Conservation (phyloP, 805 yeast species). For the Saccharomycopsis microspora region DNA sequence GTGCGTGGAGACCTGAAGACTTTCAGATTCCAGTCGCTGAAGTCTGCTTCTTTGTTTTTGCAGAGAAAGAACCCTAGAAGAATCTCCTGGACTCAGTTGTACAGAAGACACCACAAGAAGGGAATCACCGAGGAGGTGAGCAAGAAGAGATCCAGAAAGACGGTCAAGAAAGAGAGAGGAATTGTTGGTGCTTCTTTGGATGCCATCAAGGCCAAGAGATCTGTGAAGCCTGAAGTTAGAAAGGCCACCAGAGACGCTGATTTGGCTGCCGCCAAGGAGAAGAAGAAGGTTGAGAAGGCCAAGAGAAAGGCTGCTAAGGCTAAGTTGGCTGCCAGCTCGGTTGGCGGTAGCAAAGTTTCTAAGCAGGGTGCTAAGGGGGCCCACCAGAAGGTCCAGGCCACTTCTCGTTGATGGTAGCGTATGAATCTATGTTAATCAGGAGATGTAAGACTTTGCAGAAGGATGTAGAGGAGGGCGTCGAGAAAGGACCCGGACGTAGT, state of each 20-base stretch:
- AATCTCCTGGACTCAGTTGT: constrained; percentile 98
- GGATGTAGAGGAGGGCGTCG: too few relatives aligned
- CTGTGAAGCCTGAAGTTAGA: constrained; percentile 70
- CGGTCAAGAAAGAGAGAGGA: constrained; percentile 98
- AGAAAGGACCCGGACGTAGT: too few relatives aligned
- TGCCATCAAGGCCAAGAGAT: constrained; percentile 95
- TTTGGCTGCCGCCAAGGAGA: constrained; percentile 71
- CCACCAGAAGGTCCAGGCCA: constrained; percentile 92
- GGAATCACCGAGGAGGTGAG: constrained; percentile 98
- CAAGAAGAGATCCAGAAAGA: constrained; percentile 95
- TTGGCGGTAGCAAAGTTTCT: constrained; percentile 68
- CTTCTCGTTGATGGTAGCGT: constrained; percentile 68
- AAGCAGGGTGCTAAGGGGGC: constrained; percentile 98
- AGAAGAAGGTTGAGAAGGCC: constrained; percentile 86
- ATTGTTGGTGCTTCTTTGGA: constrained; percentile 99
- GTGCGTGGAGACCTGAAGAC: constrained; percentile 99
- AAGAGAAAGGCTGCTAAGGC: constrained; percentile 93
- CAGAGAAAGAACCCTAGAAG: constrained; percentile 99
- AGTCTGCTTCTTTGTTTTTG: constrained; percentile 94
- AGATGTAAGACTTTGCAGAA: too few relatives aligned
- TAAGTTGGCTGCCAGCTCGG: constrained; percentile 49
- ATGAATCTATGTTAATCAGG: too few relatives aligned
- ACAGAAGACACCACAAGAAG: constrained; percentile 99
- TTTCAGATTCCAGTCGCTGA: constrained; percentile 98
- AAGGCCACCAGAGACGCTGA: constrained; percentile 65